These are phyloP conservation scores for Pichia sp. DNA, from an alignment of 1,139 yeast species.

Conservation along the genomic window DNA sequence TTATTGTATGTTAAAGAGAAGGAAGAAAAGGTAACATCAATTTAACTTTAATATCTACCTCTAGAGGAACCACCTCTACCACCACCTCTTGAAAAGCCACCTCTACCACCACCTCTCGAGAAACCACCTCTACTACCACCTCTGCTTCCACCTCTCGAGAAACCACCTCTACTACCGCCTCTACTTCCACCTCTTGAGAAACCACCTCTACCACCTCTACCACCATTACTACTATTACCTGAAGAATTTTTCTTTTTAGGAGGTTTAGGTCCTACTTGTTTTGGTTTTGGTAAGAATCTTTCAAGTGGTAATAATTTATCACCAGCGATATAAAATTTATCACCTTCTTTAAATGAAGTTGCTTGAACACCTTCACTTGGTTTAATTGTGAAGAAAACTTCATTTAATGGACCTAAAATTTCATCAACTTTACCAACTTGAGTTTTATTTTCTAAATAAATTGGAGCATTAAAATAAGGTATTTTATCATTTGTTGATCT, in stretches of 20 bases:
- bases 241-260: slow-evolving; percentile 58
- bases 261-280: slow-evolving; percentile 69
- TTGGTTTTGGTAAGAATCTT: slow-evolving; percentile 91
- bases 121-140: slow-evolving; percentile 34
- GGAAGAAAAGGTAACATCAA: too few relatives aligned
- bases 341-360: slow-evolving; percentile 86
- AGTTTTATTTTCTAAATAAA: slow-evolving; percentile 89
- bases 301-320: slow-evolving; percentile 94
- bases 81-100: slow-evolving; percentile 28
- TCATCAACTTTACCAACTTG: slow-evolving; percentile 98
- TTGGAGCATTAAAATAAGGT: slow-evolving; percentile 98
- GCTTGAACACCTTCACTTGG: slow-evolving; percentile 96
- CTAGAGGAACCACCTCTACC: slow-evolving; percentile 16
- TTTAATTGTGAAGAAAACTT: slow-evolving; percentile 92
- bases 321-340: slow-evolving; percentile 89
- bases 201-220: slow-evolving; percentile 21
- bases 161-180: slow-evolving; percentile 17
- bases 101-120: slow-evolving; percentile 20
- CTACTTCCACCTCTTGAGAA: slow-evolving; percentile 18
- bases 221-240: slow-evolving; percentile 33
- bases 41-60: slow-evolving; percentile 15
- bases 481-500: slow-evolving; percentile 88
- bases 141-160: slow-evolving; percentile 32
- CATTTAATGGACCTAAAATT: slow-evolving; percentile 94
- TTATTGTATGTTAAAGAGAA: too few relatives aligned